Evolutionary conservation across 2,329 filamentous ascomycete species (phyloP), one percentile per base, ranked within the genome.

Genomic region (Neofusicoccum laricinum): DNA sequence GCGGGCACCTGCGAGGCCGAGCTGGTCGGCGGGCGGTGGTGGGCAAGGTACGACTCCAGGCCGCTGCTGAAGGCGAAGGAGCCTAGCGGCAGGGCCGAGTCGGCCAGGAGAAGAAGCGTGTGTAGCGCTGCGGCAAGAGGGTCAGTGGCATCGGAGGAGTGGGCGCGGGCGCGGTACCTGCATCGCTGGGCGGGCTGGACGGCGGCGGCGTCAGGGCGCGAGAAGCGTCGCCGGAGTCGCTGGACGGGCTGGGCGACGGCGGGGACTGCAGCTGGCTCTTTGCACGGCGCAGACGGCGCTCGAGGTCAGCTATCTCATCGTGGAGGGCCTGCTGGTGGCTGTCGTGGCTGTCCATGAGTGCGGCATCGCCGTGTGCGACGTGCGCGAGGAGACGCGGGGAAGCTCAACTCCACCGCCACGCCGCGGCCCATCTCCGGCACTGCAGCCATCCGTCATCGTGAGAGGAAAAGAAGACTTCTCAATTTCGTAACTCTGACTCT

Each of bases 51-150:
- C 45, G 91, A 94, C 78, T 95, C 91, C 15, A 95, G 84, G 2
- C 91, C 91, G 69, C 87, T 90, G 80, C 88, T 91, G 80, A 94
- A 95, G 71, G 91, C 91, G 78, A 95, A 95, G n/a, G 91, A 92
- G 64, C 91, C 91, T 0, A 95, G 83, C 0, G 91, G 91, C 2
- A 95, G 85, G 14, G 90, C 90, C 1, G 91, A 93, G 80, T 95
- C 91, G 53, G 91, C 87, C 55, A 94, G 87, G 3, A 95, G 83
- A 36, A 94, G 85, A 41, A 93, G 85, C 68, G 90, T 88, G 76
- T 94, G 91, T 32, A 84, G 73, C 25, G 76, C 59, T 66, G 45
- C 12, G 19, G 48, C 25, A 14, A 25, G 7, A 21, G 40, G 8
- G 34, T 64, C 30, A n/a, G 59, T 43, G 14, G 49, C 11, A 15